These are phyloP conservation scores for Paracoccidioides brasiliensis DNA, from an alignment of 2,329 filamentous ascomycete species.

Conservation along the genomic window DNA sequence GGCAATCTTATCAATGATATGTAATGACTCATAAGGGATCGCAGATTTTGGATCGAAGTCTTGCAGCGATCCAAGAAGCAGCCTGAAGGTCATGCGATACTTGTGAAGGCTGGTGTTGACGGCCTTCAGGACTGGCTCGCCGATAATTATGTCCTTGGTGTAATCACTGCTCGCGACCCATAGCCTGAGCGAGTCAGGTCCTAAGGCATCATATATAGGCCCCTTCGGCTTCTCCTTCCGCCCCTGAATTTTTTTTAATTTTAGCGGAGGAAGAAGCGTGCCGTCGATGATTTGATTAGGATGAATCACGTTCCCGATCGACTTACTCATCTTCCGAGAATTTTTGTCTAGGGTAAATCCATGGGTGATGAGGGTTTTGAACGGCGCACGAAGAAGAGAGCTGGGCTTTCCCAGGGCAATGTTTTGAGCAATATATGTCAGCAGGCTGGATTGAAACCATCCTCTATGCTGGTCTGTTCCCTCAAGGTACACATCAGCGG, in stretches of 20 bases:
- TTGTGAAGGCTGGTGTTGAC: constrained; percentile 70
- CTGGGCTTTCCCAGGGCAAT: constrained; percentile 23
- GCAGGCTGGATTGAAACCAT: constrained; percentile 94
- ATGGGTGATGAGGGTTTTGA: constrained; percentile 82
- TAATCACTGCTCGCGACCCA: constrained; percentile 92
- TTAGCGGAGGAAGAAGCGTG: constrained; percentile 57
- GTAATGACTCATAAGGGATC: constrained; percentile 37
- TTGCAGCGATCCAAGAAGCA: constrained; percentile 66
- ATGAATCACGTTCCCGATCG: constrained; percentile 73
- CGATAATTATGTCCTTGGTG: constrained; percentile 73
- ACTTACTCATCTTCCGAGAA: constrained; percentile 99
- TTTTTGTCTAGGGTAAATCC: constrained; percentile 82
- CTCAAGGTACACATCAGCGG: constrained; percentile 80
- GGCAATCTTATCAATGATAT: constrained; percentile 59
- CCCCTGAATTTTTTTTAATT: constrained; percentile 46
- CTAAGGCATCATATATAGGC: constrained; percentile 54
- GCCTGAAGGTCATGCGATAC: constrained; percentile 79
- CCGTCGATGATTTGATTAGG: constrained; percentile 79
- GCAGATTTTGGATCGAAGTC: constrained; percentile 34
- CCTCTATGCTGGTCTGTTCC: constrained; percentile 92
- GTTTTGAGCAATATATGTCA: constrained; percentile 62
- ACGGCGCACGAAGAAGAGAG: constrained; percentile 46
- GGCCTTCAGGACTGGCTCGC: constrained; percentile 60
- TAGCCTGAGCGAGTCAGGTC: constrained; percentile 72
- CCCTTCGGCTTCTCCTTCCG: constrained; percentile 26